Evolutionary conservation across 2,329 filamentous ascomycete genomes (phyloP).

Genomic region (Hymenoscyphus repandus): DNA sequence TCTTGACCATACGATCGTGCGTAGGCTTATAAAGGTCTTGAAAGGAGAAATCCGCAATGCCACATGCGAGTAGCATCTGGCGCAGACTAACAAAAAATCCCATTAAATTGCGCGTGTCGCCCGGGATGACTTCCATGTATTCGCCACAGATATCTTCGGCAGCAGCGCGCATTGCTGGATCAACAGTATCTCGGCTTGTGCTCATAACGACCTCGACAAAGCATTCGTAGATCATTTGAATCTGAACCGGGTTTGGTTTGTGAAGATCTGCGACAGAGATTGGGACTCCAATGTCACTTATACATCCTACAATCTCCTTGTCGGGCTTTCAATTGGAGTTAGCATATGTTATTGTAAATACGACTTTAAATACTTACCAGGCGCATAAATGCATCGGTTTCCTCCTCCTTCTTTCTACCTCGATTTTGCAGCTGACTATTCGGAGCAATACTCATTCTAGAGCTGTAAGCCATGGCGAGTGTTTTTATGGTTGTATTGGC

Average conservation of each 20-base stretch:
- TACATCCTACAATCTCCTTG: constrained; percentile 89
- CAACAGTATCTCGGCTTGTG: constrained; percentile 84
- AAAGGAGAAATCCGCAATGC: constrained; percentile 90
- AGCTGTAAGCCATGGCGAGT: constrained; percentile 42
- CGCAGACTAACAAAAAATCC: constrained; percentile 86
- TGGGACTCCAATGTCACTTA: constrained; percentile 90
- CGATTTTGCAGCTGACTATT: constrained; percentile 40
- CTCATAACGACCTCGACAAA: constrained; percentile 93
- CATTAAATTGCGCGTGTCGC: constrained; percentile 90
- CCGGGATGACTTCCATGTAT: constrained; percentile 74
- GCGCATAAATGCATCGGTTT: constrained; percentile 52
- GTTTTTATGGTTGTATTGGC: constrained; percentile 1
- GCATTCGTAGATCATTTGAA: constrained; percentile 98
- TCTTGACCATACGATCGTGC: constrained; percentile 83
- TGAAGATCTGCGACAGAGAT: constrained; percentile 83
- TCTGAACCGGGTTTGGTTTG: constrained; percentile 89
- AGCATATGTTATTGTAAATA: not conserved
- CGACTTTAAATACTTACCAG: constrained; percentile 37
- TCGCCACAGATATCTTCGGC: constrained; percentile 83
- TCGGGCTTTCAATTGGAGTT: constrained; percentile 37
- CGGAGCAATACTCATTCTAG: constrained; percentile 47
- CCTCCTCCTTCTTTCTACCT: constrained; percentile 50
- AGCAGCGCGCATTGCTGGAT: constrained; percentile 90
- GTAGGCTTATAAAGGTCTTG: constrained; percentile 87
- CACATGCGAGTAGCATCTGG: constrained; percentile 77